Evolutionary conservation across 2,329 filamentous ascomycete genomes (phyloP), one percentile per base, ranked within the genome.

Genomic region (Phyllosticta ampelicida): DNA sequence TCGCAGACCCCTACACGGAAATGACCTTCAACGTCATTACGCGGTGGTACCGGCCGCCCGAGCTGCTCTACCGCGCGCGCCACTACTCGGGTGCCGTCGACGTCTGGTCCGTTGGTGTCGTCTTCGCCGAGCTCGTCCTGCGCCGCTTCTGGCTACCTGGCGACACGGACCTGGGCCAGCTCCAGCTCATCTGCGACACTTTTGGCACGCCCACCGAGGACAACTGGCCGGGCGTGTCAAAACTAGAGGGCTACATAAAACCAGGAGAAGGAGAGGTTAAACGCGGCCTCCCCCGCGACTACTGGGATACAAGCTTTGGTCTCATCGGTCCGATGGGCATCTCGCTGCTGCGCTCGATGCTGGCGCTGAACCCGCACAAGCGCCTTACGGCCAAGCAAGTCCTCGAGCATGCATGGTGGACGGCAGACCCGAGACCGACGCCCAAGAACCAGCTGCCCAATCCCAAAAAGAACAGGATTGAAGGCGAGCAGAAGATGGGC

Each of bases 11-110:
- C 0, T 89, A 90, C 67, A 78, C 84, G 58, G 80, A 81, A 65
- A 99, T 99, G 94, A 96, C 92, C 1, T 85, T 86, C 67, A 90
- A 94, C 67, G 92, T 96, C 63, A 95, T 99, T 71, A 99, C 94
- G 18, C 85, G 90, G 63, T 99, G 94, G 90, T 99, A 97, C 76
- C 83, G 92, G 1, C 91, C 94, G 0, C 91, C 91, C 0, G 94
- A 99, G 77, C 81, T 99, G 20, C 84, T 97, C 62, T 96, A 92
- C 68, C 90, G 91, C 60, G 90, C 90, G 2, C 82, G 84, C 60
- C 89, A 94, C 74, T 99, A 99, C 75, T 86, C 85, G 50, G 90
- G 90, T 21, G 88, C 86, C 6, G 94, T 96, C 19, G 94, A 99
- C 70, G 80, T 99, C 60, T 99, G 94, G 92, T 91, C 87, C 53